These are phyloP conservation scores for Nannochloris sp. DNA, from an alignment of 139 green algal species.

Conservation along the genomic window DNA sequence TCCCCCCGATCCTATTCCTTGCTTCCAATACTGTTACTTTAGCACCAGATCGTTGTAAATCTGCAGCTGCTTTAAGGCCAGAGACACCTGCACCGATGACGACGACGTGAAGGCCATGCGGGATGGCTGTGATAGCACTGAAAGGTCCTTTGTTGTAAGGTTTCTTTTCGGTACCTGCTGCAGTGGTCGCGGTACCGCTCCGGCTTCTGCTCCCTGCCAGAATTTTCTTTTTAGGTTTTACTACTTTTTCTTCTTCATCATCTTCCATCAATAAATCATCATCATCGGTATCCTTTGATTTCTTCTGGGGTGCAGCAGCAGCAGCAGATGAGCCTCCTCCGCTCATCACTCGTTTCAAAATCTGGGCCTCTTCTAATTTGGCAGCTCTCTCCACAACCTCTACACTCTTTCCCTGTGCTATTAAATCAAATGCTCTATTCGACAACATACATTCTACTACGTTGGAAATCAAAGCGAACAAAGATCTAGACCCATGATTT, in stretches of 20 bases:
- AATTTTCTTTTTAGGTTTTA: too few species aligned
- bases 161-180: too few species aligned
- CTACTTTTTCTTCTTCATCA: too few species aligned
- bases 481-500: not conserved
- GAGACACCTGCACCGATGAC: constrained; percentile 23
- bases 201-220: too few species aligned
- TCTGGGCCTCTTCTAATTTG: not conserved
- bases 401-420: not conserved
- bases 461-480: not conserved
- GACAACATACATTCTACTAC: not conserved
- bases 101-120: constrained; percentile 15
- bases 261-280: too few species aligned
- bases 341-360: too few species aligned
- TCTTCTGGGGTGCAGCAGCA: too few species aligned
- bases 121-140: too few species aligned
- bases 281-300: too few species aligned
- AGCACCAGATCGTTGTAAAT: constrained; percentile 14
- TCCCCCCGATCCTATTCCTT: constrained; percentile 21
- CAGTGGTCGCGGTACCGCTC: too few species aligned
- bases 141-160: not conserved
- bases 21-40: constrained; percentile 22
- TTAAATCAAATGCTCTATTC: too few species aligned
- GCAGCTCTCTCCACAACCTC: not conserved
- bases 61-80: constrained; percentile 19
- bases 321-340: too few species aligned